phyloP scores from a whole-genome alignment of 78 protist species.

The Emiliania huxleyi region DNA sequence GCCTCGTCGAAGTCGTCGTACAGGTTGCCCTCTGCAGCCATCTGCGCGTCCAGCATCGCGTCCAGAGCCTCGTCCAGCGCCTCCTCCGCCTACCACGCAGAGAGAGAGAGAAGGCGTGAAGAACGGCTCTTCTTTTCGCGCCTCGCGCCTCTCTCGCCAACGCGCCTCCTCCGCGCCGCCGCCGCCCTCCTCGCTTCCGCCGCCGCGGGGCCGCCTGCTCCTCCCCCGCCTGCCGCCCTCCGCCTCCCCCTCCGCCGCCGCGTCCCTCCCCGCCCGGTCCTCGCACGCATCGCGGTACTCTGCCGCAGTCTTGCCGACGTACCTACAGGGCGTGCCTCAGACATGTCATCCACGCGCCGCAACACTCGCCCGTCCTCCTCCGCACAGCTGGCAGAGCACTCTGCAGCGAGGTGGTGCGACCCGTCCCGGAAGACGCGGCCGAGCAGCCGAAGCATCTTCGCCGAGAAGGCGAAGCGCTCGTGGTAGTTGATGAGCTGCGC shows the following conservation, averaged over 20 bases:
- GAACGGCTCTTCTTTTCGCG: too few relatives aligned
- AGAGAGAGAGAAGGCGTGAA: too few relatives aligned
- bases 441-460: not conserved
- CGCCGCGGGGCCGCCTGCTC: too few relatives aligned
- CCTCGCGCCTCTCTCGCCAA: too few relatives aligned
- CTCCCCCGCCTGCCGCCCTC: not conserved
- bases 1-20: not conserved
- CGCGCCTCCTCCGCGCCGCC: too few relatives aligned
- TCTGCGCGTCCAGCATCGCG: slow-evolving; percentile 10
- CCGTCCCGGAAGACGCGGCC: not conserved
- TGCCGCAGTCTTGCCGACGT: not conserved
- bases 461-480: not conserved
- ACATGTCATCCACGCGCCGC: too few relatives aligned
- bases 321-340: too few relatives aligned
- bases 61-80: not conserved
- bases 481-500: slow-evolving; percentile 15
- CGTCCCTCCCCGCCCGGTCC: not conserved
- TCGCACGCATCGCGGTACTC: not conserved
- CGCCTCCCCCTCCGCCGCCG: not conserved
- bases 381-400: not conserved
- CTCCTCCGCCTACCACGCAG: not conserved
- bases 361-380: too few relatives aligned
- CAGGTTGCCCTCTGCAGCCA: not conserved
- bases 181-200: too few relatives aligned
- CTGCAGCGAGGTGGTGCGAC: not conserved